phyloP scores from a whole-genome alignment of 345 rosid genomes.

The Punica granatum region DNA sequence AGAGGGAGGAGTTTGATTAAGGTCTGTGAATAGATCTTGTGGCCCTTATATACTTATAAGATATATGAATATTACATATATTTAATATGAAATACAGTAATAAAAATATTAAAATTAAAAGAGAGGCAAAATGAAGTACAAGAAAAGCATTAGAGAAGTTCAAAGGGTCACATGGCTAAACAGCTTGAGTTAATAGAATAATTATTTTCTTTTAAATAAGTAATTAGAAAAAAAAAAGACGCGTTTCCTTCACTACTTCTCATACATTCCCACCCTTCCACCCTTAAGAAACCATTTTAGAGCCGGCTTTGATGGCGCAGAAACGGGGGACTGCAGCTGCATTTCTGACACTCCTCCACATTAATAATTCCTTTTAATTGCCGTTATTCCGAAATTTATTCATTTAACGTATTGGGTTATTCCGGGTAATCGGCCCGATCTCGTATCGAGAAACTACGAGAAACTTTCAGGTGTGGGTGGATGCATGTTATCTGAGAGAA shows the following conservation, averaged over 20 bases:
- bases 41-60: conserved; percentile 8
- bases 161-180: conserved; percentile 74
- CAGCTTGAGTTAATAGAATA: conserved; percentile 41
- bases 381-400: not conserved
- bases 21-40: conserved; percentile 24
- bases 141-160: conserved; percentile 45
- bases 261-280: conserved; percentile 9
- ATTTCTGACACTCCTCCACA: conserved; percentile 28
- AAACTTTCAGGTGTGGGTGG: not conserved
- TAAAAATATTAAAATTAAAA: conserved; percentile 19
- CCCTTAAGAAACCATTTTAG: conserved; percentile 25
- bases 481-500: not conserved
- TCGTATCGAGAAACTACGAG: not conserved
- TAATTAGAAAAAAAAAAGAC: conserved; percentile 7
- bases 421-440: not conserved
- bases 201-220: not conserved
- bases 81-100: conserved; percentile 1
- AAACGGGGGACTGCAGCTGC: conserved; percentile 46
- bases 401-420: not conserved
- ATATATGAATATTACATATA: not conserved
- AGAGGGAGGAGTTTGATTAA: conserved; percentile 6
- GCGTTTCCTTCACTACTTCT: conserved; percentile 19
- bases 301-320: conserved; percentile 70
- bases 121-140: conserved; percentile 26
- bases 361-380: not conserved